Percentiles rank a stretch among this genome's conserved stretches.
Evolutionary conservation across 371 early-diverging fungal species (phyloP).

Genomic region (Cokeromyces recurvatus): DNA sequence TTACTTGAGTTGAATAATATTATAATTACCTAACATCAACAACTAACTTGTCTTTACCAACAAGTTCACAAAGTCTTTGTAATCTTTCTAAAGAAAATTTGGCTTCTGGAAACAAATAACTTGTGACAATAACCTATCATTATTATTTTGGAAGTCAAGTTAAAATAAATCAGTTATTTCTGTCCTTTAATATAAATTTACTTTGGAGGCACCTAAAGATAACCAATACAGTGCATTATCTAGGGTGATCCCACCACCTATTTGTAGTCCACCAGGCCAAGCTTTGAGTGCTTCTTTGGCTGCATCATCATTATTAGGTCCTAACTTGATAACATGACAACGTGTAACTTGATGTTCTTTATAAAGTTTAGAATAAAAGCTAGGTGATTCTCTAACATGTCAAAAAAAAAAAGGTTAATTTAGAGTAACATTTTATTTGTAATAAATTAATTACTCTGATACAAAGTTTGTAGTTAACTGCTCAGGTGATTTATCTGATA

Average conservation of each 20-base stretch:
- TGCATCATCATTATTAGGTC: slow-evolving; percentile 84
- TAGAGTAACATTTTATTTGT: too few species aligned
- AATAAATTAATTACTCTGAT: slow-evolving; percentile 62
- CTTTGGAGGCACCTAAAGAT: slow-evolving; percentile 80
- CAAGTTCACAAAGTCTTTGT: slow-evolving; percentile 43
- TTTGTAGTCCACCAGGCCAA: slow-evolving; percentile 87
- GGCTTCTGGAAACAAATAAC: slow-evolving; percentile 85
- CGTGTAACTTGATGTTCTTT: slow-evolving; percentile 65
- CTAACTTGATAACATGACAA: slow-evolving; percentile 94
- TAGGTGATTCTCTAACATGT: slow-evolving; percentile 60
- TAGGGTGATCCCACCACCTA: slow-evolving; percentile 92
- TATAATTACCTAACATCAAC: slow-evolving; percentile 77
- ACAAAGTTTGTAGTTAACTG: slow-evolving; percentile 89
- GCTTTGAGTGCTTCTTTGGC: slow-evolving; percentile 76
- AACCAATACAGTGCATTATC: slow-evolving; percentile 90
- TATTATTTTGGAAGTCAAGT: too few species aligned
- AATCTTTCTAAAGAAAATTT: slow-evolving; percentile 69
- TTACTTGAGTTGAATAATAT: too few species aligned
- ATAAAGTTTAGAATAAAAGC: slow-evolving; percentile 81
- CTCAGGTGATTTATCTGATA: slow-evolving; percentile 62
- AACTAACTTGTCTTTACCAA: slow-evolving; percentile 82
- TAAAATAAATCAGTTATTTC: too few species aligned
- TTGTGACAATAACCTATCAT: slow-evolving; percentile 86
- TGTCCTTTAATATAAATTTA: too few species aligned
- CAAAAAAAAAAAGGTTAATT: not conserved